Evolutionary conservation across 345 rosid genomes (phyloP).

Genomic region (Zanthoxylum bungeanum): DNA sequence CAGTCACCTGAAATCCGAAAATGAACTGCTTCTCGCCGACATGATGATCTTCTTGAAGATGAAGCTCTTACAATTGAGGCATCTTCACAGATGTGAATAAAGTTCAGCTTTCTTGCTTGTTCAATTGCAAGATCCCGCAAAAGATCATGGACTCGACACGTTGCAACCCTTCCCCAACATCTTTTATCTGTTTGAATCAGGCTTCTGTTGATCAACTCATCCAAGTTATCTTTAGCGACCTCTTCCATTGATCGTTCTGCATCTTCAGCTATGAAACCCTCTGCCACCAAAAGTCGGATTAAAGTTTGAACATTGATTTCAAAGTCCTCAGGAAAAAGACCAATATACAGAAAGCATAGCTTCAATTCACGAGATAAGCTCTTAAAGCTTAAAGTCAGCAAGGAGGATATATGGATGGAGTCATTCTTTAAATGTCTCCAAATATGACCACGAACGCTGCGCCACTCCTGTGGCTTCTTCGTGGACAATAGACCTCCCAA

Average conservation of each 20-base stretch:
- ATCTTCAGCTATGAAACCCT: neutral
- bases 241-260: neutral
- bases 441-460: neutral
- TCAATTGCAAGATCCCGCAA: neutral
- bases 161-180: neutral
- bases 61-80: rapidly evolving
- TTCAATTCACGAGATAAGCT: neutral
- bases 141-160: constrained; percentile 1
- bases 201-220: constrained; percentile 1
- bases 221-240: neutral
- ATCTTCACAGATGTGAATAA: neutral
- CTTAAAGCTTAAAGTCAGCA: neutral
- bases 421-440: neutral
- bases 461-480: neutral
- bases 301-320: neutral
- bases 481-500: neutral
- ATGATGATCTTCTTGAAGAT: neutral
- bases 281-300: neutral
- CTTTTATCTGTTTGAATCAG: neutral
- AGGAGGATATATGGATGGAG: neutral
- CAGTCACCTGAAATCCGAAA: neutral
- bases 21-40: neutral
- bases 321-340: neutral
- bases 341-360: neutral
- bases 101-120: neutral